Percentiles rank a stretch among this genome's conserved stretches.
These are phyloP conservation scores for Starmerella sirachaensis DNA, from an alignment of 805 yeast species.

Conservation along the genomic window DNA sequence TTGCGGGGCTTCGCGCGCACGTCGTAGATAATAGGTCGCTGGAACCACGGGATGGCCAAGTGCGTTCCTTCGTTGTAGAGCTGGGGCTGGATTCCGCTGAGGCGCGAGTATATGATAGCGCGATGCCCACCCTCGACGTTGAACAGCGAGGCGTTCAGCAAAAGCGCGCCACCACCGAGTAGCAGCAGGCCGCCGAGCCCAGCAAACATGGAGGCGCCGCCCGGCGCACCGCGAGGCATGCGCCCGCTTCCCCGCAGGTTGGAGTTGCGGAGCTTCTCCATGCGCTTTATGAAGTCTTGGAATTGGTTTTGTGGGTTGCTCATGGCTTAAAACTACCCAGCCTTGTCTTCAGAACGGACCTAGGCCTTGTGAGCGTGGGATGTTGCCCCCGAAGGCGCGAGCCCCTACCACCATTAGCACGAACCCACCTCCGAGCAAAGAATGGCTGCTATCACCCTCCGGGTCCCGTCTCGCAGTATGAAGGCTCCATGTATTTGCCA, in stretches of 20 bases:
- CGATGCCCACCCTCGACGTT: conserved; percentile 98
- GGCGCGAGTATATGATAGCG: conserved; percentile 83
- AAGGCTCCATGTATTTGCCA: no score
- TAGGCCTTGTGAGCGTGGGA: no score
- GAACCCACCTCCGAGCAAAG: no score
- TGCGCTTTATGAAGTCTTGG: conserved; percentile 17
- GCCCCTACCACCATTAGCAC: no score
- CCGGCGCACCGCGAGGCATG: conserved; percentile 27
- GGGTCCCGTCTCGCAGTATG: no score
- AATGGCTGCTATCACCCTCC: no score
- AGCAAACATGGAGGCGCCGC: conserved; percentile 45
- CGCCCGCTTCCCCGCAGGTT: conserved; percentile 4
- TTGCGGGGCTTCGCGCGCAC: conserved; percentile 96
- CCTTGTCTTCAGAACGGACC: no score
- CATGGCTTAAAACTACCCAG: not conserved
- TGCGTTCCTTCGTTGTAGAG: conserved; percentile 94
- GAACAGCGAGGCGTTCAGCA: conserved; percentile 46
- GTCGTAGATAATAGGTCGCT: conserved; percentile 83
- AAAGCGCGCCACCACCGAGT: conserved; percentile 45
- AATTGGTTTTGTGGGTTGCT: conserved; percentile 19
- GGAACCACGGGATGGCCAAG: conserved; percentile 85
- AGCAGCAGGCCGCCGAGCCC: conserved; percentile 52
- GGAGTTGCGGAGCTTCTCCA: conserved; percentile 11
- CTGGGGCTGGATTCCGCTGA: conserved; percentile 69
- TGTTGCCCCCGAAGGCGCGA: no score